phyloP scores from a whole-genome alignment of 106 monocot species.

The Dioscorea alata region DNA sequence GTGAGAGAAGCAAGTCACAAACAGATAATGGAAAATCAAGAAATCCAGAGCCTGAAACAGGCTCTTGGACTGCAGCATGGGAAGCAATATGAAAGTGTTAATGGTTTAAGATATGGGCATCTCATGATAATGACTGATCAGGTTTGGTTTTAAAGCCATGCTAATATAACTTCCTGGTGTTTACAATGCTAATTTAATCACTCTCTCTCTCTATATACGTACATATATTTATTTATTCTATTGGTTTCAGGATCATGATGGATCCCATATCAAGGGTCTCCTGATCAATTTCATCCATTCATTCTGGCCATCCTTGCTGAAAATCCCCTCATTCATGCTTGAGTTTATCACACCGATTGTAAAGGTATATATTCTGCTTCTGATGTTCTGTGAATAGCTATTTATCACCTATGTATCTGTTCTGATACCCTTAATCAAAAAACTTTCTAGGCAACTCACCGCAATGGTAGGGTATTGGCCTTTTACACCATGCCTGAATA shows the following conservation, averaged over 20 bases:
- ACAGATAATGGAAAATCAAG: constrained; percentile 94
- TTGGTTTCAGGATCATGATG: constrained; percentile 87
- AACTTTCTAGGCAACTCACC: constrained; percentile 59
- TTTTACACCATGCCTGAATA: constrained; percentile 98
- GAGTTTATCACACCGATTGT: constrained; percentile 99
- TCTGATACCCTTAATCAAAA: background rate
- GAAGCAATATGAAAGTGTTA: constrained; percentile 86
- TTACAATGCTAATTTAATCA: no score
- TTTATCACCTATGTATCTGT: no score
- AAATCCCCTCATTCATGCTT: constrained; percentile 78
- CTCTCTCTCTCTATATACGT: background rate
- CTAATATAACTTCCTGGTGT: background rate
- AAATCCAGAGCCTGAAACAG: constrained; percentile 85
- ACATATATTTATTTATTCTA: background rate
- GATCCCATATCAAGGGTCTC: constrained; percentile 94
- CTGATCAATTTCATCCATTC: constrained; percentile 93
- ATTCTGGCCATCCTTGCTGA: constrained; percentile 96
- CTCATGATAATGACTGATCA: constrained; percentile 99
- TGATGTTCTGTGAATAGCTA: background rate
- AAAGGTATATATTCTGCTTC: constrained; percentile 40
- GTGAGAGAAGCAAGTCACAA: constrained; percentile 88
- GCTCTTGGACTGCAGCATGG: constrained; percentile 96
- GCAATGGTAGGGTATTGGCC: constrained; percentile 36
- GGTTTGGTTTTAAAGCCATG: constrained; percentile 24
- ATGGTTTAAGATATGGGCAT: constrained; percentile 90